These are phyloP conservation scores for Saitozyma sp. DNA, from an alignment of 768 basidiomycete genomes.

Conservation along the genomic window DNA sequence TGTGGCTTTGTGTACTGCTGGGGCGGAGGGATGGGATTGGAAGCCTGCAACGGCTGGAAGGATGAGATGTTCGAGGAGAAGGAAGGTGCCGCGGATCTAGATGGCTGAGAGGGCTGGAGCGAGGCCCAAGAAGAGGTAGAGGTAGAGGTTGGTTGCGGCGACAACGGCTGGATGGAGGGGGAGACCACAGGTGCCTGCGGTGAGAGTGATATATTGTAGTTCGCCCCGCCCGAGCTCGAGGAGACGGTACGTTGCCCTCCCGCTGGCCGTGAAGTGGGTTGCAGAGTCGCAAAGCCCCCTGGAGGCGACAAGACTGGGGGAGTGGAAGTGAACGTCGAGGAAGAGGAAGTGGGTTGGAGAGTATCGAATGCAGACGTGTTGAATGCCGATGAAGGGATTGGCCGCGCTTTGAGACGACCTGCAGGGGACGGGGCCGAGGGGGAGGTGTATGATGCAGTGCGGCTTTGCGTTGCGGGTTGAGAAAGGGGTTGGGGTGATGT, in stretches of 20 bases:
- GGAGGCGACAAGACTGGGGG: slow-evolving; percentile 4
- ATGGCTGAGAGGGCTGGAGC: too few species aligned
- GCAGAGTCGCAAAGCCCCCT: slow-evolving; percentile 15
- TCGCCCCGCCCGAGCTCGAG: slow-evolving; percentile 23
- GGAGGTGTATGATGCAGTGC: slow-evolving; percentile 3
- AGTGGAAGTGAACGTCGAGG: slow-evolving; percentile 6
- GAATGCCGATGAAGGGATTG: slow-evolving; percentile 43
- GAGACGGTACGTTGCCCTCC: not conserved
- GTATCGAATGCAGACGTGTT: slow-evolving; percentile 38
- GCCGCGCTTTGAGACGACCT: slow-evolving; percentile 39
- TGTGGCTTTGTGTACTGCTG: slow-evolving; percentile 1
- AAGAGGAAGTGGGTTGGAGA: slow-evolving; percentile 1
- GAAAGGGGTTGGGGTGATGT: slow-evolving; percentile 13
- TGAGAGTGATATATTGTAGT: slow-evolving; percentile 46
- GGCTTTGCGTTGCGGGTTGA: slow-evolving; percentile 1
- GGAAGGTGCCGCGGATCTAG: too few species aligned
- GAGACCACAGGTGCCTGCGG: slow-evolving; percentile 27
- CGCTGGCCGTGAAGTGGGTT: slow-evolving; percentile 9
- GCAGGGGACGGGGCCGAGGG: slow-evolving; percentile 8
- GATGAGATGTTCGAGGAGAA: slow-evolving; percentile 2
- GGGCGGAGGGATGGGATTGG: not conserved
- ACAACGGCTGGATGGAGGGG: not conserved
- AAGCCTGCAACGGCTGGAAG: slow-evolving; percentile 1
- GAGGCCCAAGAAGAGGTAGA: too few species aligned
- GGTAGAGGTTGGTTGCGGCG: not conserved